Evolutionary conservation across 2,329 filamentous ascomycete genomes (phyloP).

Genomic region (Aspergillus udagawae): DNA sequence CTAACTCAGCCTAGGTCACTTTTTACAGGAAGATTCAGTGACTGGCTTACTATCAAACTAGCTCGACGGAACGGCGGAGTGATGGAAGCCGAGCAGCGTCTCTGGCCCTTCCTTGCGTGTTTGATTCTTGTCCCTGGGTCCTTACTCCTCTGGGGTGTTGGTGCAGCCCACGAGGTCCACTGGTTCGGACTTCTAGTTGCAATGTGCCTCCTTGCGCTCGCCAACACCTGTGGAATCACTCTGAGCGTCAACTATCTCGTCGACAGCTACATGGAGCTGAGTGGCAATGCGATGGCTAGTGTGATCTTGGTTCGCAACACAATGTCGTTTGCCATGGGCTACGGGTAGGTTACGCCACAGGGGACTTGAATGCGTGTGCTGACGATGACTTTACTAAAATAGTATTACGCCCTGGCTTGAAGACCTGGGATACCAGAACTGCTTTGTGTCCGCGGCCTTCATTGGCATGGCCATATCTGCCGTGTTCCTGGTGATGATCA

Average conservation of each 20-base stretch:
- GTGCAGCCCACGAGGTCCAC: conserved; percentile 39
- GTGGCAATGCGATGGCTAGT: conserved; percentile 38
- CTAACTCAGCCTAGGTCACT: conserved; percentile 24
- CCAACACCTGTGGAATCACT: conserved; percentile 34
- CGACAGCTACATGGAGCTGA: conserved; percentile 39
- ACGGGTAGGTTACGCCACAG: conserved; percentile 28
- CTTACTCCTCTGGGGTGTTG: conserved; percentile 39
- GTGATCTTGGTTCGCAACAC: conserved; percentile 48
- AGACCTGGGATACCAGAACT: conserved; percentile 43
- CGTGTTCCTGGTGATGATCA: conserved; percentile 38
- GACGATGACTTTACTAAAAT: neutral
- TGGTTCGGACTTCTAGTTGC: conserved; percentile 43
- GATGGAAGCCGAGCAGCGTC: conserved; percentile 40
- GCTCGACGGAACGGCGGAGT: conserved; percentile 39
- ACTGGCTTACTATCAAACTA: conserved; percentile 36
- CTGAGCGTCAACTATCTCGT: conserved; percentile 40
- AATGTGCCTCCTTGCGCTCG: conserved; percentile 41
- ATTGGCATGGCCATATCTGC: conserved; percentile 35
- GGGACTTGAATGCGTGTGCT: neutral
- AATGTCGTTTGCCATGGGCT: conserved; percentile 46
- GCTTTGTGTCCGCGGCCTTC: conserved; percentile 41
- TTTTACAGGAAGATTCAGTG: conserved; percentile 38
- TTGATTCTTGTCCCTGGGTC: conserved; percentile 33
- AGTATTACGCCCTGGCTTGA: conserved; percentile 47
- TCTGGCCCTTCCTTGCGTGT: conserved; percentile 37